phyloP scores from a whole-genome alignment of 345 rosid species.

The Orychophragmus violaceus region DNA sequence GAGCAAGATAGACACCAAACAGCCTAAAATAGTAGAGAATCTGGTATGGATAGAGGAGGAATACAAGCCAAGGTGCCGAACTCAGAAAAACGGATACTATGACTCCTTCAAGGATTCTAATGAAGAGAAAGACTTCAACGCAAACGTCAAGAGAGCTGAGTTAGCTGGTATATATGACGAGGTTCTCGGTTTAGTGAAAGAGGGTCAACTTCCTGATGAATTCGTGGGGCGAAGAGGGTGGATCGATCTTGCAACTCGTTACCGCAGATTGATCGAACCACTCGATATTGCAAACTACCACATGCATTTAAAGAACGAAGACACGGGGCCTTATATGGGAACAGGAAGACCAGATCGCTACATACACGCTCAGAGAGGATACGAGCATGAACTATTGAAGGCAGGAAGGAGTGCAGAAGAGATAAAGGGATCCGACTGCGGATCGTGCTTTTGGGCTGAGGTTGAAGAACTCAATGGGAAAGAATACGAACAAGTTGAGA shows the following conservation, averaged over 20 bases:
- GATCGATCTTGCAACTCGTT: conserved; percentile 42
- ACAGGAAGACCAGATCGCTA: conserved; percentile 68
- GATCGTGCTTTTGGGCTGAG: conserved; percentile 77
- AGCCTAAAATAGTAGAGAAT: neutral
- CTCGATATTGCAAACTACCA: conserved; percentile 75
- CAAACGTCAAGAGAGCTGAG: conserved; percentile 64
- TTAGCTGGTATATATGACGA: conserved; percentile 76
- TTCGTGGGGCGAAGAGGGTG: conserved; percentile 41
- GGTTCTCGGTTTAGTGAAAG: conserved; percentile 55
- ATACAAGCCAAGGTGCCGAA: conserved; percentile 38
- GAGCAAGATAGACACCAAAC: conserved; percentile 16
- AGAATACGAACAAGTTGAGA: conserved; percentile 1
- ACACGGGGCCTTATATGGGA: conserved; percentile 65
- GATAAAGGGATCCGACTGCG: neutral
- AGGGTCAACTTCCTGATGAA: conserved; percentile 53
- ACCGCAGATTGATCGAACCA: conserved; percentile 60
- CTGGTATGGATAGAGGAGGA: conserved; percentile 11
- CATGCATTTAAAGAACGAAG: conserved; percentile 66
- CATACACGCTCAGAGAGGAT: conserved; percentile 54
- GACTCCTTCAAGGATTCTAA: conserved; percentile 52
- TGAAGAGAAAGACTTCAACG: conserved; percentile 43
- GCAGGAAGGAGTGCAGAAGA: neutral
- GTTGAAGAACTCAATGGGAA: conserved; percentile 58
- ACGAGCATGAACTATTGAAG: conserved; percentile 37
- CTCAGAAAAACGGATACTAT: conserved; percentile 43